Base-by-base conservation (phyloP, 768 basidiomycete species). In the Kondoa malvinella region DNA sequence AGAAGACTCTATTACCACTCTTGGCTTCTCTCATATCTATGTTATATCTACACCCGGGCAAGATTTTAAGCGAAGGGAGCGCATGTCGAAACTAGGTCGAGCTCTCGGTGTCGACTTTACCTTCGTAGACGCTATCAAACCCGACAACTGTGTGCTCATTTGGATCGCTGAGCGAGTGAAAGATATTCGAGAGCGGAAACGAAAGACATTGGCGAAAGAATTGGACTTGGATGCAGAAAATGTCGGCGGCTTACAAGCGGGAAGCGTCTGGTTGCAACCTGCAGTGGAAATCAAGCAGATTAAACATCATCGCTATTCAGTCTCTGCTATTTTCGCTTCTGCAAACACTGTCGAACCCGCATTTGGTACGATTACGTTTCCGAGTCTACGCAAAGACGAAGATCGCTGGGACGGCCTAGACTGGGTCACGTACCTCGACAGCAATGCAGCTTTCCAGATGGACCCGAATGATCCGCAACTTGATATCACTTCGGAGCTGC, bases 141-240 rank as follows among this genome's bases (percentile, higher is more conserved):
- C 71, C 61, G 67, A 67, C 15, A 67, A 70, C 26, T 67, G 72
- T 0, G 68, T 72, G 57, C 67, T 76, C 15, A 34, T 56, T 0
- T 76, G 74, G 74, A 73, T 76, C 60, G 70, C 71, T 2, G 74
- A 76, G 57, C 64, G 73, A 0, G 73, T 71, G 14, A 66, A 64
- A 4, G 75, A 74, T 50, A 66, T 70, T 21, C 64, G 67, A 40
- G 33, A 68, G 26, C 30, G 12, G 26, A 70, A 70, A 40, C 4
- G 56, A 21, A 34, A 57, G 17, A 57, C 67, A 2, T 27, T 70
- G 56, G 69, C 69, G 16, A n/a, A 58, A 27, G 61, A 32, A 29
- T 15, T 65, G 3, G 29, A 50, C 8, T 50, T 62, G 32, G 21
- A 30, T 21, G 56, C 31, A n/a, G 33, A 34, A 21, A 31, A 63